Base-by-base conservation (phyloP, 441 rosid genomes). In the Daphne laureola region DNA sequence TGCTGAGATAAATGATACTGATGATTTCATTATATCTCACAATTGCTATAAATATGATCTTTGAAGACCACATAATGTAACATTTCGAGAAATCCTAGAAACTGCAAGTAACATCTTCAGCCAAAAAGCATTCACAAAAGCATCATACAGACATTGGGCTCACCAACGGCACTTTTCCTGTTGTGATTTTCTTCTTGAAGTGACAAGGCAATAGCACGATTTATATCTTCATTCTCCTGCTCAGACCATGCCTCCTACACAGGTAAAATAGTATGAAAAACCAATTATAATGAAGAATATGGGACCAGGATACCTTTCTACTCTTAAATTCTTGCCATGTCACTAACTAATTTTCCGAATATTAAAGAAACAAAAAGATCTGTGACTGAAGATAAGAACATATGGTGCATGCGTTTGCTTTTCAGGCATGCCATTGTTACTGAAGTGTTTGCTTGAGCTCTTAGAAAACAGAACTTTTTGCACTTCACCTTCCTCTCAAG, bases 181-280 rank as follows among this genome's bases (percentile, higher is more conserved):
- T 55, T 74, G 46, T 71, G 93, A 66, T 65, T 73, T 65, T 74
- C 90, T 70, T 90, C 95, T 36, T 74, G 57, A 56, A 90, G 86
- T 41, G 99, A 90, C 49, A 79, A 51, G 49, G 85, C 96, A 67
- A 90, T 74, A 63, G 97, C 99, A 64, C 70, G 82, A 68, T 84
- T 81, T 46, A 86, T 63, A 40, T 76, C 96, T 73, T 87, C 95
- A 66, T 74, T 78, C 59, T 81, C 93, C 38, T 72, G 76, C 63
- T 75, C 86, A 51, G 73, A 44, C 67, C 71, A 82, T 4, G 65
- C 50, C 59, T 71, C 96, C 95, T 85, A 63, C 57, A 71, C 63
- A 31, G 53, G 48, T 36, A 57, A 46, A 36, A 55, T 46, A 67
- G 42, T 25, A 43, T 47, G 51, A 21, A 57, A 51, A 14, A 57